Conservation (phyloP, 352 stramenopile species). For the Phytophthora aleatoria region DNA sequence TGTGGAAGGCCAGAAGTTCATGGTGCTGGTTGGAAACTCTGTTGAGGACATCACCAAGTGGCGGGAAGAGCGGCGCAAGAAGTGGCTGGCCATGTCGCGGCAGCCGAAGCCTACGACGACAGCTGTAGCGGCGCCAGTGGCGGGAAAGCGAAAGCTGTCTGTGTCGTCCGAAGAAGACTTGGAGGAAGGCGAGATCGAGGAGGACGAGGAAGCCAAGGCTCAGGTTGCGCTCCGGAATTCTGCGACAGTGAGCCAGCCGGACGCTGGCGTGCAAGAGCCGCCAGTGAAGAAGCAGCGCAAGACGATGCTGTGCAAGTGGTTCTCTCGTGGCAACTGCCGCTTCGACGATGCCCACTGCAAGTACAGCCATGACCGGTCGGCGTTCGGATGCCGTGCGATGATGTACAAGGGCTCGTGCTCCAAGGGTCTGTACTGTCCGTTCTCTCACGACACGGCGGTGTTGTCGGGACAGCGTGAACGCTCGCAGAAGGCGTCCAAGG, state of each 20-base stretch:
- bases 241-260: neutral
- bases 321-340: conserved; percentile 63
- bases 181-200: conserved; percentile 66
- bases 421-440: conserved; percentile 63
- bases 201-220: conserved; percentile 36
- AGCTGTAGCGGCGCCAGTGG: neutral
- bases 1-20: conserved; percentile 87
- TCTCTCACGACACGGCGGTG: conserved; percentile 57
- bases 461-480: conserved; percentile 37
- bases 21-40: conserved; percentile 83
- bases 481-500: conserved; percentile 35
- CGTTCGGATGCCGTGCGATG: conserved; percentile 65
- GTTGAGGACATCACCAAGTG: conserved; percentile 81
- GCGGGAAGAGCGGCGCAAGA: conserved; percentile 76
- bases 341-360: conserved; percentile 60
- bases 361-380: conserved; percentile 71
- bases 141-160: conserved; percentile 59
- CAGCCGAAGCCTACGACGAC: conserved; percentile 24
- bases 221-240: conserved; percentile 16
- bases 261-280: conserved; percentile 19
- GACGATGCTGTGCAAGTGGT: conserved; percentile 67
- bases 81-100: conserved; percentile 48
- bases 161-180: conserved; percentile 49
- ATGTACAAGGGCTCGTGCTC: conserved; percentile 56
- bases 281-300: conserved; percentile 51